These are phyloP conservation scores for Lachancea mirantina DNA, from an alignment of 805 yeast genomes.

Conservation along the genomic window DNA sequence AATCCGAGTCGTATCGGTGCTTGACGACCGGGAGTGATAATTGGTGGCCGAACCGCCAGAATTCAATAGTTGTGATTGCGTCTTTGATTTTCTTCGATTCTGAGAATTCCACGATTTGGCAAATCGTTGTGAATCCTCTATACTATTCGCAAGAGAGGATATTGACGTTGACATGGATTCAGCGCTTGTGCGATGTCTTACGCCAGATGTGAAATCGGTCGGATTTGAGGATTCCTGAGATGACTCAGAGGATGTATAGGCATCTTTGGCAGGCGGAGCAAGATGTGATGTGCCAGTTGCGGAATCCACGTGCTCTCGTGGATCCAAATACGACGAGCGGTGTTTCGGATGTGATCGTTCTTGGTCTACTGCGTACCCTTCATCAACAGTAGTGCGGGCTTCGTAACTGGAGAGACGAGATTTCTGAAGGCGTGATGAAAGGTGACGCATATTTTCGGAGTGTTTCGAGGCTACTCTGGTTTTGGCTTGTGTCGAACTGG, in stretches of 20 bases:
- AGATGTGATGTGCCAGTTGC: no score
- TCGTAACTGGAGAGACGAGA: constrained; percentile 3
- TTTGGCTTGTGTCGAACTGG: neutral
- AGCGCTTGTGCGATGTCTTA: constrained; percentile 22
- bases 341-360: neutral
- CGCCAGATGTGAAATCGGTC: constrained; percentile 28
- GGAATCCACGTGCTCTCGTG: no score
- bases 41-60: constrained; percentile 1
- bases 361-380: no score
- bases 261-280: constrained; percentile 1
- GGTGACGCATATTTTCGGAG: constrained; percentile 18
- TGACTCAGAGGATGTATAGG: constrained; percentile 15
- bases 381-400: no score
- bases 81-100: constrained; percentile 26
- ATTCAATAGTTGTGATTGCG: constrained; percentile 6
- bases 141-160: constrained; percentile 28
- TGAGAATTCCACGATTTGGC: constrained; percentile 32
- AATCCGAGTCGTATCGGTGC: constrained; percentile 9
- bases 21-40: constrained; percentile 4
- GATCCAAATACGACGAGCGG: no score
- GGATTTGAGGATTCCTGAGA: constrained; percentile 27
- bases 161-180: constrained; percentile 31
- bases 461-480: constrained; percentile 3
- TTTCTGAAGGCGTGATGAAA: constrained; percentile 22
- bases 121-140: constrained; percentile 29